Percentiles rank a stretch among this genome's conserved stretches.
phyloP scores from a whole-genome alignment of 1,284 basidiomycete genomes.

The Pseudozyma flocculosa region DNA sequence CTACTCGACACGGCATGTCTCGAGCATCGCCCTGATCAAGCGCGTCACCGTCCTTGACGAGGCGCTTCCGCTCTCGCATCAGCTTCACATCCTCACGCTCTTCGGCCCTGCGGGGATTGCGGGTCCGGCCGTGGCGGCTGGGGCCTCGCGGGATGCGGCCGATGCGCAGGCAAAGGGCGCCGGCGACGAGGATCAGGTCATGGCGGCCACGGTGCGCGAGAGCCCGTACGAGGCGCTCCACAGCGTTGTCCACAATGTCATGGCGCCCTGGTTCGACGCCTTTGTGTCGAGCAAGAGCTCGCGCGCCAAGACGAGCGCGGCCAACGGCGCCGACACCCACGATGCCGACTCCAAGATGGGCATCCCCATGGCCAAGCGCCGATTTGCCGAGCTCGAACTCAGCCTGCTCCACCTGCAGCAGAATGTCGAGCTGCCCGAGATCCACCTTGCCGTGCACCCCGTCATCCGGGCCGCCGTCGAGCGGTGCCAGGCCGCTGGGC shows the following conservation, averaged over 20 bases:
- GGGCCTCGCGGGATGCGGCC: background rate
- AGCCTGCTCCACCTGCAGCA: conserved; percentile 94
- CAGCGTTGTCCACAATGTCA: conserved; percentile 91
- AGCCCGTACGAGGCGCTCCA: conserved; percentile 90
- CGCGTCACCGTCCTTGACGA: conserved; percentile 80
- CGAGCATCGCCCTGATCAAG: conserved; percentile 92
- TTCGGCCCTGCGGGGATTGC: conserved; percentile 75
- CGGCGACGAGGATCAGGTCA: conserved; percentile 12
- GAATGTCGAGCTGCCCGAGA: conserved; percentile 98
- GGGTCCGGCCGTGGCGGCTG: conserved; percentile 48
- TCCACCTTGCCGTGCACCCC: conserved; percentile 87
- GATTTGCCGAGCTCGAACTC: conserved; percentile 97
- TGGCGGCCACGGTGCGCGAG: conserved; percentile 34
- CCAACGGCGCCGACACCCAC: conserved; percentile 29
- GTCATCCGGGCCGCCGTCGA: conserved; percentile 79
- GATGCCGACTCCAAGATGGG: conserved; percentile 73
- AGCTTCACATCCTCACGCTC: conserved; percentile 88
- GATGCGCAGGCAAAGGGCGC: conserved; percentile 5
- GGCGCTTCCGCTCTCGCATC: conserved; percentile 73
- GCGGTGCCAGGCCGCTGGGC: conserved; percentile 62
- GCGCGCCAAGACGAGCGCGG: conserved; percentile 29
- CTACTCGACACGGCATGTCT: conserved; percentile 78
- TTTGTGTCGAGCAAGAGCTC: conserved; percentile 68
- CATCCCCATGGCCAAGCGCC: conserved; percentile 98
- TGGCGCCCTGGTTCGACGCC: conserved; percentile 97